Percentiles rank a stretch among this genome's conserved stretches.
Evolutionary conservation across 768 basidiomycete species (phyloP).

Genomic region (Naganishia vaughanmartiniae): DNA sequence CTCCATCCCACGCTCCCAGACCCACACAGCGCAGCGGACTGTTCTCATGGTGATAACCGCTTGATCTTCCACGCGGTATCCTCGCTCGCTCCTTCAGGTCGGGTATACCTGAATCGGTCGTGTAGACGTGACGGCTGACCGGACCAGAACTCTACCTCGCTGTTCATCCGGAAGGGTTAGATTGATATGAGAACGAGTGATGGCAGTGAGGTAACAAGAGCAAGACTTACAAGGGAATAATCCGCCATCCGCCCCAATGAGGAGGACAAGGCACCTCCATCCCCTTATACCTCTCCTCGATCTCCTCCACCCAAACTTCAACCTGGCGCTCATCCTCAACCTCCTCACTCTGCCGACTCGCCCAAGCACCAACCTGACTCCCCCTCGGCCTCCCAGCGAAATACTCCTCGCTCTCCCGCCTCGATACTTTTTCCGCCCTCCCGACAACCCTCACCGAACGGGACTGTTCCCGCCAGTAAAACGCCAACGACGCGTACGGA

Average conservation of each 20-base stretch:
- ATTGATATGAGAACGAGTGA: too few species aligned
- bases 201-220: too few species aligned
- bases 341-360: conserved; percentile 85
- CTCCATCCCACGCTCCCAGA: too few species aligned
- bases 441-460: conserved; percentile 81
- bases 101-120: conserved; percentile 68
- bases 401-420: conserved; percentile 75
- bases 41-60: conserved; percentile 28
- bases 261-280: conserved; percentile 72
- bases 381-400: conserved; percentile 77
- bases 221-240: conserved; percentile 74
- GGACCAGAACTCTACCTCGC: conserved; percentile 96
- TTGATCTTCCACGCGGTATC: conserved; percentile 27
- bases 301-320: conserved; percentile 60
- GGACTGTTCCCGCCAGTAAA: conserved; percentile 87
- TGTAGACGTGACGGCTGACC: conserved; percentile 92
- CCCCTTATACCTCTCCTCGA: conserved; percentile 62
- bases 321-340: conserved; percentile 69
- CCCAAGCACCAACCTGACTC: conserved; percentile 87
- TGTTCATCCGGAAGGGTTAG: conserved; percentile 43
- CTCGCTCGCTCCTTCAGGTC: conserved; percentile 26
- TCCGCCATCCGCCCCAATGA: conserved; percentile 95
- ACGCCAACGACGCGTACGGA: conserved; percentile 75
- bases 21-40: background rate
- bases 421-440: conserved; percentile 70